Conservation (phyloP, 2,329 filamentous ascomycete species). For the Cordyceps fumosorosea region DNA sequence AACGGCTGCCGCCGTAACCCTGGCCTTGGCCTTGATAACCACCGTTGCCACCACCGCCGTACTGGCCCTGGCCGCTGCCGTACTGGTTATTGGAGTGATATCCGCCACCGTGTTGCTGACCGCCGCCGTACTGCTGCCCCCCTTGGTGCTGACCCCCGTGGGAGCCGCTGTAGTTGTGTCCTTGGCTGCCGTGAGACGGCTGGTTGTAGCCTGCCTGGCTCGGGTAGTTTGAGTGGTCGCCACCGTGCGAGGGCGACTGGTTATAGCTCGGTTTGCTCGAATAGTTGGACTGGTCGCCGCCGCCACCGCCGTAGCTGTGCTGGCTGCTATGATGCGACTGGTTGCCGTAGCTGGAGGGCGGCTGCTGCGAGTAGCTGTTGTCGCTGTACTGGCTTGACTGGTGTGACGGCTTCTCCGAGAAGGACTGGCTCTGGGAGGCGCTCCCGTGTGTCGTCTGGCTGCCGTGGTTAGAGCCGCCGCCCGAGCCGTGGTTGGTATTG, state of each 20-base stretch:
- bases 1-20: slow-evolving; percentile 3
- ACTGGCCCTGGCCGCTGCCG: slow-evolving; percentile 6
- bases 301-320: slow-evolving; percentile 19
- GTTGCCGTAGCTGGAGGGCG: slow-evolving; percentile 17
- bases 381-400: slow-evolving; percentile 14
- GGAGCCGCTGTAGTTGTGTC: slow-evolving; percentile 1
- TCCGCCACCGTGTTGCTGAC: slow-evolving; percentile 3
- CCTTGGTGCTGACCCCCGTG: slow-evolving; percentile 1
- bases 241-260: neutral
- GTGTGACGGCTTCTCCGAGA: slow-evolving; percentile 15
- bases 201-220: neutral
- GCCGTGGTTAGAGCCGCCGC: slow-evolving; percentile 11
- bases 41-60: neutral
- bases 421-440: slow-evolving; percentile 18
- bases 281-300: slow-evolving; percentile 10
- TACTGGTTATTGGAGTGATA: slow-evolving; percentile 6
- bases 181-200: slow-evolving; percentile 1
- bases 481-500: slow-evolving; percentile 15
- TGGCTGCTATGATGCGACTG: slow-evolving; percentile 17
- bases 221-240: neutral
- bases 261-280: neutral
- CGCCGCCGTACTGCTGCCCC: neutral
- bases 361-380: slow-evolving; percentile 18
- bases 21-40: slow-evolving; percentile 10
- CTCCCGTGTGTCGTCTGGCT: slow-evolving; percentile 12